A percentile compares a stretch with the other conserved stretches of the same genome.
Evolutionary conservation across 2,329 filamentous ascomycete genomes (phyloP).

Genomic region (Cordyceps fumosorosea): DNA sequence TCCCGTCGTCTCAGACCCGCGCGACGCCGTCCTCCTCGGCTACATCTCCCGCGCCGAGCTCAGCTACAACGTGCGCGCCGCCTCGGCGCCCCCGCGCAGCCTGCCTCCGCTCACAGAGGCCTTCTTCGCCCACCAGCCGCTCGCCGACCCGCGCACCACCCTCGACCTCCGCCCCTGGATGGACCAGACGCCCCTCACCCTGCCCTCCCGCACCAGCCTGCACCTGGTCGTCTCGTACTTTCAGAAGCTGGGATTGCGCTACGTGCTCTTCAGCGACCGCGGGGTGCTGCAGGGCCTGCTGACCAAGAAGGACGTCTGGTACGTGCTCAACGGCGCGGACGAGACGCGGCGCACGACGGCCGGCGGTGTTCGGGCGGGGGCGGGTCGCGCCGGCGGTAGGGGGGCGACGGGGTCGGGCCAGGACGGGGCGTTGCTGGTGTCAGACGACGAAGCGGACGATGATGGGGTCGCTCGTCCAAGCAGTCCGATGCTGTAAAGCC

Average conservation of each 20-base stretch:
- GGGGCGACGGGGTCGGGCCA: slow-evolving; percentile 28
- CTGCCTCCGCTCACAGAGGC: slow-evolving; percentile 67
- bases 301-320: slow-evolving; percentile 98
- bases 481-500: slow-evolving; percentile 4
- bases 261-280: slow-evolving; percentile 79
- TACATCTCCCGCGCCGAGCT: slow-evolving; percentile 94
- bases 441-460: slow-evolving; percentile 27
- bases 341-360: slow-evolving; percentile 43
- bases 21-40: slow-evolving; percentile 73
- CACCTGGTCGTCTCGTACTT: slow-evolving; percentile 90
- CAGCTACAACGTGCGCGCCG: slow-evolving; percentile 62
- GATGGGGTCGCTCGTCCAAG: slow-evolving; percentile 5
- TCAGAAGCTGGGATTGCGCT: slow-evolving; percentile 84
- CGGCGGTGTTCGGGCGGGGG: slow-evolving; percentile 27
- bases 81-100: slow-evolving; percentile 47
- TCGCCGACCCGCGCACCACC: slow-evolving; percentile 68
- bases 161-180: slow-evolving; percentile 95
- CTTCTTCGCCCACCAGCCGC: slow-evolving; percentile 77
- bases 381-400: slow-evolving; percentile 20
- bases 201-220: slow-evolving; percentile 69
- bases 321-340: slow-evolving; percentile 74
- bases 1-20: slow-evolving; percentile 74
- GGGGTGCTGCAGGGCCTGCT: slow-evolving; percentile 77
- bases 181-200: slow-evolving; percentile 94
- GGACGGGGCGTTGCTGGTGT: slow-evolving; percentile 35